Conservation (phyloP, 2,329 filamentous ascomycete genomes). For the Ceratocystis cubensis region DNA sequence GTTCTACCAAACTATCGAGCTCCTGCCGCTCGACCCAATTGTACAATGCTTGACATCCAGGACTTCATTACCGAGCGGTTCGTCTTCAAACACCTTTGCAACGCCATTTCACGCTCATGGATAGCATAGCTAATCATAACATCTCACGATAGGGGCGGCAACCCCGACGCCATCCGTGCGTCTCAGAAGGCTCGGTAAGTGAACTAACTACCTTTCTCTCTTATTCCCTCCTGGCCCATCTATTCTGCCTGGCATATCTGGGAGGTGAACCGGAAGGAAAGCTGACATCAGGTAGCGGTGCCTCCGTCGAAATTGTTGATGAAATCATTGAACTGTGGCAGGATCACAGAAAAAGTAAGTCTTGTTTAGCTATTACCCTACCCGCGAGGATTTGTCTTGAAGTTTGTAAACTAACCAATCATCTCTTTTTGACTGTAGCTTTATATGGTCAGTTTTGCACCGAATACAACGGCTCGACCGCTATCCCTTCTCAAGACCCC, state of each 20-base stretch:
- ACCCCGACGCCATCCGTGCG: constrained; percentile 84
- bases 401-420: constrained; percentile 10
- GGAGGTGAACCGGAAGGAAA: neutral
- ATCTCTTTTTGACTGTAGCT: constrained; percentile 6
- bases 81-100: constrained; percentile 7
- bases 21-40: neutral
- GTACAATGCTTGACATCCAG: constrained; percentile 58
- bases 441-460: constrained; percentile 19
- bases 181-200: constrained; percentile 66
- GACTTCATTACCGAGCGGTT: constrained; percentile 64
- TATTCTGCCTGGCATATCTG: too few relatives aligned
- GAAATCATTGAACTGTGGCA: constrained; percentile 80
- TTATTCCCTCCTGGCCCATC: neutral
- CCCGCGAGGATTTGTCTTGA: neutral
- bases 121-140: neutral
- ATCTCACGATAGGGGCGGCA: constrained; percentile 50
- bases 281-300: constrained; percentile 28
- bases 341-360: constrained; percentile 62
- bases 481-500: neutral
- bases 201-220: neutral
- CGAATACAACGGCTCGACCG: neutral
- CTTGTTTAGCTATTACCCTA: neutral
- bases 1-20: neutral
- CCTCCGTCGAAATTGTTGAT: constrained; percentile 73
- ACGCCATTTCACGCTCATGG: neutral